phyloP scores from a whole-genome alignment of 2,329 filamentous ascomycete species.

The Alternaria panax region DNA sequence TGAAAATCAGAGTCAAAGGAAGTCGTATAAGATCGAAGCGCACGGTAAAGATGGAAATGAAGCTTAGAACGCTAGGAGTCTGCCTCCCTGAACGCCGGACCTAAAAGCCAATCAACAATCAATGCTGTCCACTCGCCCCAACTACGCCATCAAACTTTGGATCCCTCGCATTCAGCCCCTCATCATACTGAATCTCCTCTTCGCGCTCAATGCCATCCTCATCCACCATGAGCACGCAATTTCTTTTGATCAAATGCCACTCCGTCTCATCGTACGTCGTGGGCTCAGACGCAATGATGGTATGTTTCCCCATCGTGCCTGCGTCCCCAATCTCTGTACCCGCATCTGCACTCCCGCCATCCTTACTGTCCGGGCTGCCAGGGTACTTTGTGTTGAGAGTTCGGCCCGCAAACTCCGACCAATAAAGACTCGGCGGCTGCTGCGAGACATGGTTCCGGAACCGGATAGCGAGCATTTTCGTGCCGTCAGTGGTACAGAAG shows the following conservation, averaged over 20 bases:
- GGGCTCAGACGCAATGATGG: conserved; percentile 63
- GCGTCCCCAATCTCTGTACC: conserved; percentile 46
- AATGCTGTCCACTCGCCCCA: background rate
- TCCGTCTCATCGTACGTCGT: conserved; percentile 61
- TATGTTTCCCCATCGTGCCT: conserved; percentile 58
- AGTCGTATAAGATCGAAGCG: background rate
- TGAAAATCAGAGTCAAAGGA: background rate
- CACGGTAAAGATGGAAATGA: background rate
- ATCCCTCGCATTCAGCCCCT: conserved; percentile 51
- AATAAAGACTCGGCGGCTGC: conserved; percentile 62
- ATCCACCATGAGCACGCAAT: conserved; percentile 55
- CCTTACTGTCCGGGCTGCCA: conserved; percentile 54
- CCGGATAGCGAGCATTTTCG: conserved; percentile 58
- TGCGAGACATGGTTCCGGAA: conserved; percentile 62
- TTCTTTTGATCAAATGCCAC: conserved; percentile 60
- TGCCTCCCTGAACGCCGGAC: background rate
- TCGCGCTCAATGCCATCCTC: conserved; percentile 50
- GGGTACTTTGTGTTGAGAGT: conserved; percentile 63
- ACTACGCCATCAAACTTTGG: conserved; percentile 33
- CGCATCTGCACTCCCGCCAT: conserved; percentile 45
- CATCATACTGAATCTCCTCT: conserved; percentile 48
- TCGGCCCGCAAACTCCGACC: conserved; percentile 58
- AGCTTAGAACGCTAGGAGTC: background rate
- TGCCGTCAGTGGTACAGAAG: conserved; percentile 61
- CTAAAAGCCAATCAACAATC: background rate